Conservation (phyloP, 2,329 filamentous ascomycete genomes). For the Knoxdaviesia capensis region DNA sequence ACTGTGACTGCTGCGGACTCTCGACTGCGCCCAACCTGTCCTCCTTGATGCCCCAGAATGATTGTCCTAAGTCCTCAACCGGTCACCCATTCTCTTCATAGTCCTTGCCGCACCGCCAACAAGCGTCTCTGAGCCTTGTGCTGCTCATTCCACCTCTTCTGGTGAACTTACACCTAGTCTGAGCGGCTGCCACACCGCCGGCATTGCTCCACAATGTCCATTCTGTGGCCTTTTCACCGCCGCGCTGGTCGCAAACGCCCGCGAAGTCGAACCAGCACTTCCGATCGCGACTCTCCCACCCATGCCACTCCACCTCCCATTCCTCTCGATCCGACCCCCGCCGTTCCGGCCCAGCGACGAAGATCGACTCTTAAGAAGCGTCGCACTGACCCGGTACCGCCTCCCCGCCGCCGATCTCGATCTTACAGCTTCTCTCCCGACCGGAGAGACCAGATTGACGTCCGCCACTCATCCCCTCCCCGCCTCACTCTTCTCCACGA, state of each 20-base stretch:
- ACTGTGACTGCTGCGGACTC: too few relatives aligned
- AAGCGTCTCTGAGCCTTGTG: too few relatives aligned
- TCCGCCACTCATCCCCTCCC: constrained; percentile 11
- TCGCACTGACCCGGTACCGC: constrained; percentile 24
- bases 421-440: constrained; percentile 44
- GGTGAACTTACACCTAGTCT: too few relatives aligned
- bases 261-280: constrained; percentile 29
- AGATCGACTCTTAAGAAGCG: constrained; percentile 16
- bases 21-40: too few relatives aligned
- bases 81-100: too few relatives aligned
- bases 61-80: too few relatives aligned
- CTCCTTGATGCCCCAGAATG: too few relatives aligned
- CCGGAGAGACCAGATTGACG: constrained; percentile 30
- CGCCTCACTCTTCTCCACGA: constrained; percentile 6
- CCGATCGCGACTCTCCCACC: constrained; percentile 25
- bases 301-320: constrained; percentile 14
- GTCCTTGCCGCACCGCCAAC: too few relatives aligned
- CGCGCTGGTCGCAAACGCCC: constrained; percentile 34
- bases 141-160: too few relatives aligned
- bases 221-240: too few relatives aligned
- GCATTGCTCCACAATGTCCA: too few relatives aligned
- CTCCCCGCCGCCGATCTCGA: constrained; percentile 23
- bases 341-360: constrained; percentile 6
- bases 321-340: constrained; percentile 9
- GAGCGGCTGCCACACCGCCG: too few relatives aligned